Conservation (phyloP, 371 early-diverging fungal species). For the Astathelohania contejeani region DNA sequence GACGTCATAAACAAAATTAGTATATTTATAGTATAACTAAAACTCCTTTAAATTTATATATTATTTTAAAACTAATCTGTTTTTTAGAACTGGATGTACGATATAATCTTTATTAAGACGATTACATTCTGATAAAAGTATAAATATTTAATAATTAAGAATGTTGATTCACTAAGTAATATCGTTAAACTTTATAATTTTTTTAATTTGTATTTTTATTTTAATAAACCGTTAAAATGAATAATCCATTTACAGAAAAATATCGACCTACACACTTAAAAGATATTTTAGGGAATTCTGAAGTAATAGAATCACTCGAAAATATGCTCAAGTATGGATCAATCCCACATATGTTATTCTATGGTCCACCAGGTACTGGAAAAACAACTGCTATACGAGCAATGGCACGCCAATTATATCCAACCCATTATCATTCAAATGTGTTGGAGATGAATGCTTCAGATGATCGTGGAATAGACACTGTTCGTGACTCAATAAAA, state of each 20-base stretch:
- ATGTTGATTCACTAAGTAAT: too few species aligned
- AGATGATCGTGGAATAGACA: constrained; percentile 95
- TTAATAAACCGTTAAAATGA: too few species aligned
- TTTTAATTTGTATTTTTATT: too few species aligned
- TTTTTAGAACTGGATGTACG: too few species aligned
- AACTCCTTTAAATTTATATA: too few species aligned
- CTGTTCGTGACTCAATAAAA: constrained; percentile 90
- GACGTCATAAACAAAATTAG: too few species aligned
- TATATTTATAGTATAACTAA: too few species aligned
- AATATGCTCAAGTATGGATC: constrained; percentile 31
- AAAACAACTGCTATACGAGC: constrained; percentile 87
- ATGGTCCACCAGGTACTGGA: constrained; percentile 88
- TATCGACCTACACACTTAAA: constrained; percentile 45
- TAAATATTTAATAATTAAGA: too few species aligned
- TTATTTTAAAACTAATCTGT: too few species aligned
- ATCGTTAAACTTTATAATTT: too few species aligned
- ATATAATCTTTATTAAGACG: too few species aligned
- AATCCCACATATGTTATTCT: constrained; percentile 90
- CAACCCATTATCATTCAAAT: constrained; percentile 61
- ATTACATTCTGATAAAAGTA: too few species aligned
- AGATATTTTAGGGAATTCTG: constrained; percentile 47
- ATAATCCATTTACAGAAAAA: constrained; percentile 50
- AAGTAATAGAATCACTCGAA: constrained; percentile 35
- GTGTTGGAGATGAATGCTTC: constrained; percentile 87
- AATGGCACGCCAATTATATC: constrained; percentile 67